Base-by-base conservation (phyloP, 495 filamentous ascomycete species). In the Talaromyces adpressus region DNA sequence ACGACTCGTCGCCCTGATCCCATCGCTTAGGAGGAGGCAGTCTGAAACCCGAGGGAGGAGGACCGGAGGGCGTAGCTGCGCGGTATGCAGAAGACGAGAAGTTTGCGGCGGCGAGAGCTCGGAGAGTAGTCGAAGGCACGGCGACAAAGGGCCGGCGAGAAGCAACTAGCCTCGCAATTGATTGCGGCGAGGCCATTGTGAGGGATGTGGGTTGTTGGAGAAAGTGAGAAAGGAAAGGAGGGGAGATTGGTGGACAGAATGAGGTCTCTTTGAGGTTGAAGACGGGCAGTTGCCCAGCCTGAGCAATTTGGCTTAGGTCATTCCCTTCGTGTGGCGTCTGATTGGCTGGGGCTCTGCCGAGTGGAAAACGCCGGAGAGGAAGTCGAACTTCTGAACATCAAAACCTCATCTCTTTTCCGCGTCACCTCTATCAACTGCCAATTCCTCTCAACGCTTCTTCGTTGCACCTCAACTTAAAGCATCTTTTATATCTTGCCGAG, bases 41-140 rank as follows among this genome's bases (percentile, higher is more conserved):
- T 64, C 92, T 88, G 83, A 94, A 96, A 65, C 85, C 85, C 67
- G 87, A 75, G 30, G 88, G 87, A 68, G 91, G 91, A 66, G 89
- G 87, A 39, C 92, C 92, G 59, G 81, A 77, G 61, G 91, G 90
- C 8, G 87, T 91, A 64, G 91, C 92, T 73, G 77, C 71, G 66
- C 79, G 77, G 64, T 66, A 70, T 65, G 75, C 71, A 65, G 89
- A 90, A 69, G 84, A 85, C 65, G 87, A 84, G 80, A 89, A 84
- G 72, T 81, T 74, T 75, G 83, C 82, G 73, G 82, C 79, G 57
- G 80, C 75, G 70, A 80, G 67, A 27, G 74, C 73, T 62, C 71
- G 63, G 63, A 74, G 77, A 63, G 76, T 74, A 25, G 78, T 72
- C 27, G 70, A 60, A 51, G 73, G 57, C 52, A 72, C 65, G 62